phyloP scores from a whole-genome alignment of 768 basidiomycete species.

The Inosperma sp. region DNA sequence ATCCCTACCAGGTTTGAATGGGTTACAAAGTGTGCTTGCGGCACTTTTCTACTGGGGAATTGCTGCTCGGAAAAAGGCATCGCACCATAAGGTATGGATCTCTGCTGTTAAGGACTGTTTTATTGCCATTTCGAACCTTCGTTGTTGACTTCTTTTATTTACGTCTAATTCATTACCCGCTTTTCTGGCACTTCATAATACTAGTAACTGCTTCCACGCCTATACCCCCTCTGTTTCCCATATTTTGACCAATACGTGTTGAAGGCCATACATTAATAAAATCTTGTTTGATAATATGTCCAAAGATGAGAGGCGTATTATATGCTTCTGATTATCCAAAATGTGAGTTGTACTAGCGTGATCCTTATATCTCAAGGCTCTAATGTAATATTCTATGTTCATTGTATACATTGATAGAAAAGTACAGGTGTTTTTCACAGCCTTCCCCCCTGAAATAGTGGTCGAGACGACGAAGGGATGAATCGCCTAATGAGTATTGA shows the following conservation, averaged over 20 bases:
- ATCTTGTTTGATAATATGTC: too few species aligned
- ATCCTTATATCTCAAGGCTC: too few species aligned
- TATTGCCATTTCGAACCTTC: not conserved
- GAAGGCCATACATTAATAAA: too few species aligned
- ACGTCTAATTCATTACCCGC: not conserved
- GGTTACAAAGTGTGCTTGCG: conserved; percentile 5
- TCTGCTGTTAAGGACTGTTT: not conserved
- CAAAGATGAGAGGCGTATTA: too few species aligned
- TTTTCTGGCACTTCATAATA: not conserved
- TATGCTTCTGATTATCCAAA: too few species aligned
- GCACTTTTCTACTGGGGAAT: conserved; percentile 10
- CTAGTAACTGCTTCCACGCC: not conserved
- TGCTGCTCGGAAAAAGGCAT: not conserved
- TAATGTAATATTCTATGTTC: too few species aligned
- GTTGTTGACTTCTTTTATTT: not conserved
- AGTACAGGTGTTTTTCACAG: too few species aligned
- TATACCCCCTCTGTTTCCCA: not conserved
- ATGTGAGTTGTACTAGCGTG: too few species aligned
- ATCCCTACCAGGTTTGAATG: conserved; percentile 6
- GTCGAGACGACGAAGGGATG: too few species aligned
- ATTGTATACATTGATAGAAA: too few species aligned
- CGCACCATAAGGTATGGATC: not conserved
- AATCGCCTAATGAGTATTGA: too few species aligned
- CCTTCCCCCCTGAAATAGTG: too few species aligned
- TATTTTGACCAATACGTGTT: not conserved